Evolutionary conservation across 2,329 filamentous ascomycete genomes (phyloP).

Genomic region (Graphiopsis chlorocephala): DNA sequence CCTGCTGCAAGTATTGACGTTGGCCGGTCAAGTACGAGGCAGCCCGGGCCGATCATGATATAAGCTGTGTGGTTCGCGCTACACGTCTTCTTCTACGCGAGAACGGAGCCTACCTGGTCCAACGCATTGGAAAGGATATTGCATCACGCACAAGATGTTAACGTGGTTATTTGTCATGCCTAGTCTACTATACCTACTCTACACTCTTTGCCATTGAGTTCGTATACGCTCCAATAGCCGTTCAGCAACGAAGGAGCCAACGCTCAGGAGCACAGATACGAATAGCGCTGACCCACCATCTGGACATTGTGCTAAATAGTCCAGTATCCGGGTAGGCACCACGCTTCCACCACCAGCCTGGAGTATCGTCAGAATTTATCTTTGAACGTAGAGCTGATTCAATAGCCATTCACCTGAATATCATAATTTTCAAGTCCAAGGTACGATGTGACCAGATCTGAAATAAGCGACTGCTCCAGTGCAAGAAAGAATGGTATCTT

Average conservation of each 20-base stretch:
- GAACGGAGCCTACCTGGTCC: too few species aligned
- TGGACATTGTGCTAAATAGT: not conserved
- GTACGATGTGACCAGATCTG: too few species aligned
- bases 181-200: too few species aligned
- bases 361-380: not conserved
- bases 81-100: too few species aligned
- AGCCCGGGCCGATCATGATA: not conserved
- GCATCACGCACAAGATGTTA: too few species aligned
- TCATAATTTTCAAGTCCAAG: too few species aligned
- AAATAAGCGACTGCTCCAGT: too few species aligned
- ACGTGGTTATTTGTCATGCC: not conserved
- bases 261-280: not conserved
- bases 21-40: not conserved
- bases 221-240: not conserved
- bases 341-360: not conserved
- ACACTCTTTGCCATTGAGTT: not conserved
- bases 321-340: not conserved
- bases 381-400: not conserved
- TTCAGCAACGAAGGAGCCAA: not conserved
- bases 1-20: not conserved
- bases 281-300: not conserved
- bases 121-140: too few species aligned
- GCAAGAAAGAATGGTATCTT: too few species aligned
- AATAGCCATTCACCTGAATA: too few species aligned
- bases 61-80: not conserved